A percentile compares a stretch with the other conserved stretches of the same genome.
These are phyloP conservation scores for Coemansia sp. DNA, from an alignment of 192 early-diverging fungal species.

Conservation along the genomic window DNA sequence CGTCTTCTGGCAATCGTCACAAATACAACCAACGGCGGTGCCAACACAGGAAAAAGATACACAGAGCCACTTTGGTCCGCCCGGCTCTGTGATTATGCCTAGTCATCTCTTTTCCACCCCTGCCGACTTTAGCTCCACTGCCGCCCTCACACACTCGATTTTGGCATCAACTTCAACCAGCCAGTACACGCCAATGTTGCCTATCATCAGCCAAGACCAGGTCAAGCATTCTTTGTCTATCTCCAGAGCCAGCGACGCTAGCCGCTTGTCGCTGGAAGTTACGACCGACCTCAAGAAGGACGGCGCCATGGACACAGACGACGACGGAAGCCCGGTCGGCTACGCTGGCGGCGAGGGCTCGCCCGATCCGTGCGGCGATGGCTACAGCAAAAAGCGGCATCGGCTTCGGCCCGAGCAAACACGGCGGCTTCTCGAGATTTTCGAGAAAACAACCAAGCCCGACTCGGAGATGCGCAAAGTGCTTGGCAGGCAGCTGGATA, in stretches of 20 bases:
- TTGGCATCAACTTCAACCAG: background rate
- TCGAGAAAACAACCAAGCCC: slow-evolving; percentile 66
- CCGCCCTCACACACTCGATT: background rate
- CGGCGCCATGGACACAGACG: slow-evolving; percentile 16
- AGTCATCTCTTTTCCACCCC: background rate
- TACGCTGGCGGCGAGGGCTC: slow-evolving; percentile 10
- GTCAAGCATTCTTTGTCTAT: slow-evolving; percentile 2
- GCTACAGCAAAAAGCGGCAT: slow-evolving; percentile 62
- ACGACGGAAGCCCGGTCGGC: background rate
- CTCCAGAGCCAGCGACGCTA: background rate
- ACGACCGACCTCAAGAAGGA: background rate
- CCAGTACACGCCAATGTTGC: slow-evolving; percentile 4
- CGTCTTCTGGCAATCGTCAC: slow-evolving; percentile 40
- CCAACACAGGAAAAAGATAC: background rate
- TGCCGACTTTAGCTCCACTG: background rate
- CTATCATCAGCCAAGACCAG: background rate
- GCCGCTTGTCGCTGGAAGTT: background rate
- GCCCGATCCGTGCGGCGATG: slow-evolving; percentile 26
- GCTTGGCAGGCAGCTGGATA: slow-evolving; percentile 66
- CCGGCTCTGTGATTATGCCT: too few species aligned
- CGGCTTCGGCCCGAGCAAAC: slow-evolving; percentile 73
- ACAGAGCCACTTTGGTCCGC: background rate
- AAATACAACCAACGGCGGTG: slow-evolving; percentile 16
- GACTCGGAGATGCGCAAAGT: slow-evolving; percentile 62
- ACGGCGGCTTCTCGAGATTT: slow-evolving; percentile 61